Evolutionary conservation across 805 yeast genomes (phyloP).

Genomic region (Zygoascus tannicola): DNA sequence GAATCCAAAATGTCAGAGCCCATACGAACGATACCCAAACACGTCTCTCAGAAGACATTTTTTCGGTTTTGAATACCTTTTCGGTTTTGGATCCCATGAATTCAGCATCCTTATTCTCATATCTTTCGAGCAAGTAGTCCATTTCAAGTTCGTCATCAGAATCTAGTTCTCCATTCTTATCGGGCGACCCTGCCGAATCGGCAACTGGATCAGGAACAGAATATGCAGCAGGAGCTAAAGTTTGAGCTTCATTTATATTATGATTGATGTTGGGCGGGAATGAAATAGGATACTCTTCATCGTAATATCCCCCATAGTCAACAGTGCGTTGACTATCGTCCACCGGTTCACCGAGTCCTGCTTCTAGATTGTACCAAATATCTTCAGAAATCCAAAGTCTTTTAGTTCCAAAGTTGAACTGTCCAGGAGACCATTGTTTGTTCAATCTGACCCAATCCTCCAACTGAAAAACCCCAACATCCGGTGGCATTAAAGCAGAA

Average conservation of each 20-base stretch:
- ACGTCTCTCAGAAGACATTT: slow-evolving; percentile 25
- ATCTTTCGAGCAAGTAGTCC: slow-evolving; percentile 19
- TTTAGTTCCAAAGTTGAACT: slow-evolving; percentile 28
- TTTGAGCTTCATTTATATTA: background rate
- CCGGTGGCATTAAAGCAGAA: slow-evolving; percentile 25
- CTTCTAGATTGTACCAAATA: slow-evolving; percentile 31
- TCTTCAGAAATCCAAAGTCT: slow-evolving; percentile 32
- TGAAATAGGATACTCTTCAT: background rate
- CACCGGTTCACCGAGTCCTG: slow-evolving; percentile 9
- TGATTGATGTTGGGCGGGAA: background rate
- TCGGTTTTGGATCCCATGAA: slow-evolving; percentile 20
- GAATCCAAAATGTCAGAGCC: slow-evolving; percentile 35
- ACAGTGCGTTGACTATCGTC: background rate
- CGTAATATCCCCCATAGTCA: slow-evolving; percentile 2
- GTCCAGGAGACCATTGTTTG: slow-evolving; percentile 26
- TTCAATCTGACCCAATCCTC: slow-evolving; percentile 30
- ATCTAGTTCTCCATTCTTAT: background rate
- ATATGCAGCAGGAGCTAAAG: background rate
- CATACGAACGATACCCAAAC: slow-evolving; percentile 33
- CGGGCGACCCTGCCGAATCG: background rate
- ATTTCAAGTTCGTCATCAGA: slow-evolving; percentile 13
- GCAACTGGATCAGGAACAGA: background rate
- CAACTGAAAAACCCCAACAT: slow-evolving; percentile 20
- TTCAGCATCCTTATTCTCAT: slow-evolving; percentile 25
- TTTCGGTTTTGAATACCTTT: slow-evolving; percentile 24